Evolutionary conservation across 1,284 basidiomycete species (phyloP).

Genomic region (Malassezia caprae): DNA sequence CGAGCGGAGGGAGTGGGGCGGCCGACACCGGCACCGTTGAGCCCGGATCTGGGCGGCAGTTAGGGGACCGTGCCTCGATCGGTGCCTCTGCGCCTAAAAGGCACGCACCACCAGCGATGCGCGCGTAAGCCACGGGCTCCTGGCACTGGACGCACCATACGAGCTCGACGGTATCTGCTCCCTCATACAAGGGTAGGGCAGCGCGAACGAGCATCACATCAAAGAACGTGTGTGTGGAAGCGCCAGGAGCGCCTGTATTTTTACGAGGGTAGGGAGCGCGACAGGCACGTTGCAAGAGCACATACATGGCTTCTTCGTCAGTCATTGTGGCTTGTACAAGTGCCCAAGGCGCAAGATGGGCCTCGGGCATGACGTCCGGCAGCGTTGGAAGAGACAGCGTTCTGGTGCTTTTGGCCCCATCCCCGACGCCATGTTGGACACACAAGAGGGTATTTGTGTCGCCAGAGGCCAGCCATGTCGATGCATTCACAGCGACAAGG

Average conservation of each 20-base stretch:
- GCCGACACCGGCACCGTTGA: not conserved
- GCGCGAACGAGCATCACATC: conserved; percentile 1
- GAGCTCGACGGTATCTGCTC: not conserved
- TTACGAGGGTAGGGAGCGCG: not conserved
- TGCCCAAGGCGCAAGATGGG: not conserved
- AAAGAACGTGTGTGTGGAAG: not conserved
- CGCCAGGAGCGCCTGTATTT: not conserved
- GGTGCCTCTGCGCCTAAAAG: conserved; percentile 7
- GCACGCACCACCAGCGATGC: not conserved
- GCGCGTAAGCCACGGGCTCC: not conserved
- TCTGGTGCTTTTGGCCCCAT: not conserved
- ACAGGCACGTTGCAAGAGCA: conserved; percentile 2
- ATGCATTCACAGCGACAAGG: not conserved
- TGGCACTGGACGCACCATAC: conserved; percentile 5
- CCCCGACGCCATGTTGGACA: not conserved
- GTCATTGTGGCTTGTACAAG: not conserved
- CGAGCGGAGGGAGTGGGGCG: not conserved
- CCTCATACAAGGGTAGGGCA: not conserved
- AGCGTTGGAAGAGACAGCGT: not conserved
- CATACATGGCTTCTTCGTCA: not conserved
- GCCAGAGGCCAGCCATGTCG: not conserved
- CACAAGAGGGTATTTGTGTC: not conserved
- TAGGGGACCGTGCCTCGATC: not conserved
- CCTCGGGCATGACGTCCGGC: not conserved
- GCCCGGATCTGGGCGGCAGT: not conserved